Conservation (phyloP, 2,329 filamentous ascomycete genomes). For the Microcera coccophila region DNA sequence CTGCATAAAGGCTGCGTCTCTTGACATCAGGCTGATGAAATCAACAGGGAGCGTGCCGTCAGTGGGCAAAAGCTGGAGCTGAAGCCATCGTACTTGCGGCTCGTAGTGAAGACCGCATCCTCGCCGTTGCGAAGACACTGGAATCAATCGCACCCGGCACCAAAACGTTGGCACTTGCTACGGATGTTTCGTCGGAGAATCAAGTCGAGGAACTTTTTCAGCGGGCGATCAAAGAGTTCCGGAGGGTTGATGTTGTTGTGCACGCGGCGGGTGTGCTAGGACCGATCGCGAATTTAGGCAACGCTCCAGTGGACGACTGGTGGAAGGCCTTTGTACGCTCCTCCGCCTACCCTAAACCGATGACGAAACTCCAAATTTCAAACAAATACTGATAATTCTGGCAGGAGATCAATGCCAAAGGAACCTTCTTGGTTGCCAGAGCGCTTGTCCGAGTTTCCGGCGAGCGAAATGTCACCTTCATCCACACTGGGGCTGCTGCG, state of each 20-base stretch:
- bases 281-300: neutral
- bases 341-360: neutral
- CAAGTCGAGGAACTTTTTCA: neutral
- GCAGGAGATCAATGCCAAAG: conserved; percentile 1
- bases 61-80: neutral
- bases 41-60: neutral
- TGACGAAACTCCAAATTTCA: neutral
- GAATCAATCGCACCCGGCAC: neutral
- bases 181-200: neutral
- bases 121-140: neutral
- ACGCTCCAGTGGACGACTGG: neutral
- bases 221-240: neutral
- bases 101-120: neutral
- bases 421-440: neutral
- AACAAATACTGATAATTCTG: neutral
- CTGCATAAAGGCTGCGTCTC: neutral
- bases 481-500: neutral
- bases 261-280: neutral
- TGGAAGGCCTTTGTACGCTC: neutral
- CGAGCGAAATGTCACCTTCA: neutral
- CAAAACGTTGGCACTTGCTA: neutral
- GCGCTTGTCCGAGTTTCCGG: neutral
- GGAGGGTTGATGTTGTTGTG: neutral
- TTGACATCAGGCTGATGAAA: neutral
- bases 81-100: neutral